phyloP scores from a whole-genome alignment of 345 rosid genomes.

The Balakata baccata region DNA sequence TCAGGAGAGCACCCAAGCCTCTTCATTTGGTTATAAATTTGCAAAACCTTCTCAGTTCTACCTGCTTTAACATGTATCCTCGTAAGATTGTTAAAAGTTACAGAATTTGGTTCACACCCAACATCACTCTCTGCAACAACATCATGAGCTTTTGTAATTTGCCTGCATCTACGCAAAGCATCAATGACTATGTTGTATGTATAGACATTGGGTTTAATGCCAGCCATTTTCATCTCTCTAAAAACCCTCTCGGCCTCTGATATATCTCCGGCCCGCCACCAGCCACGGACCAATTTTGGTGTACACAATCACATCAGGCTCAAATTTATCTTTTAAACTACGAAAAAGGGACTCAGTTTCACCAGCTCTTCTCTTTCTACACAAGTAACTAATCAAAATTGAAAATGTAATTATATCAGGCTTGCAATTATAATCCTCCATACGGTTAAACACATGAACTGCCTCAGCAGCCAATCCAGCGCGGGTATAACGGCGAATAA shows the following conservation, averaged over 20 bases:
- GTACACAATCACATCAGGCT: slow-evolving; percentile 69
- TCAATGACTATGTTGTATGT: slow-evolving; percentile 83
- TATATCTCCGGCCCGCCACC: slow-evolving; percentile 74
- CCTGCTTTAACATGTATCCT: slow-evolving; percentile 83
- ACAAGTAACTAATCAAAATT: slow-evolving; percentile 56
- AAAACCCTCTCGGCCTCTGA: slow-evolving; percentile 71
- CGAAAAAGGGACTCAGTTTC: slow-evolving; percentile 83
- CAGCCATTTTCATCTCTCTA: slow-evolving; percentile 69
- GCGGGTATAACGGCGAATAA: slow-evolving; percentile 79
- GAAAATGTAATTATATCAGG: slow-evolving; percentile 80
- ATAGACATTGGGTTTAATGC: slow-evolving; percentile 75
- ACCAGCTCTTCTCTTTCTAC: slow-evolving; percentile 59
- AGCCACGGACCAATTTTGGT: slow-evolving; percentile 74
- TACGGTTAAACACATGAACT: slow-evolving; percentile 70
- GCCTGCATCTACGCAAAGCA: slow-evolving; percentile 75
- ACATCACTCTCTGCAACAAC: slow-evolving; percentile 80
- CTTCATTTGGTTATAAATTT: slow-evolving; percentile 90
- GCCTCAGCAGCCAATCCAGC: slow-evolving; percentile 89
- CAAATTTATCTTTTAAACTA: slow-evolving; percentile 53
- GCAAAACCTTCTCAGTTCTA: slow-evolving; percentile 82
- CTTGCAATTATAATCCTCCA: slow-evolving; percentile 82
- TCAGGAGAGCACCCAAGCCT: slow-evolving; percentile 61
- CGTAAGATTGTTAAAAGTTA: slow-evolving; percentile 87
- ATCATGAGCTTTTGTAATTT: slow-evolving; percentile 78
- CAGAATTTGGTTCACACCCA: slow-evolving; percentile 64